Evolutionary conservation across 1,284 basidiomycete species (phyloP).

Genomic region (Trametes hirsuta): DNA sequence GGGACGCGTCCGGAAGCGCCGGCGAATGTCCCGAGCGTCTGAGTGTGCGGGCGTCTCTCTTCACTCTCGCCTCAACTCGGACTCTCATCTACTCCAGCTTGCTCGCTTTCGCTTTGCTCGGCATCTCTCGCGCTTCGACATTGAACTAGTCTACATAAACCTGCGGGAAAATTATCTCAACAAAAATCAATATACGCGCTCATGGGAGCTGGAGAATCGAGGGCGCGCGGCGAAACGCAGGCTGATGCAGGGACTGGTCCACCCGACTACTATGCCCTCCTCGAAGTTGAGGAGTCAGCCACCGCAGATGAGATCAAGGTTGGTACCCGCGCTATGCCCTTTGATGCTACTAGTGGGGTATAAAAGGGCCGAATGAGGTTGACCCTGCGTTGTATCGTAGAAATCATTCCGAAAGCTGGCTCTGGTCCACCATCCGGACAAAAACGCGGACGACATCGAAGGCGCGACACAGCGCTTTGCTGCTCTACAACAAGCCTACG

Average conservation of each 20-base stretch:
- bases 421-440: conserved; percentile 88
- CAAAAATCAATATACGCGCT: neutral
- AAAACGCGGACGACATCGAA: conserved; percentile 83
- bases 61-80: neutral
- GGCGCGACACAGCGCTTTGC: conserved; percentile 90
- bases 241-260: conserved; percentile 35
- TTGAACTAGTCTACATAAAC: too few species aligned
- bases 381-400: conserved; percentile 42
- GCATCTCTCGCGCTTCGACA: neutral
- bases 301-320: conserved; percentile 90
- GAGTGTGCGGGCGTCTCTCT: neutral
- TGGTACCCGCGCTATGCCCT: neutral
- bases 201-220: conserved; percentile 77
- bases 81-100: neutral
- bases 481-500: conserved; percentile 91
- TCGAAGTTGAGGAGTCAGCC: conserved; percentile 81
- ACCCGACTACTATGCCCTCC: conserved; percentile 79
- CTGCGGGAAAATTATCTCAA: too few species aligned
- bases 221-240: conserved; percentile 39
- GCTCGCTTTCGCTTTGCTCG: neutral
- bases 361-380: conserved; percentile 3
- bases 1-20: neutral
- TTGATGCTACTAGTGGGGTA: neutral
- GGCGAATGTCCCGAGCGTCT: neutral
- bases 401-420: conserved; percentile 84